Base-by-base conservation (phyloP, 2,329 filamentous ascomycete genomes). In the Aspergillus sp. region DNA sequence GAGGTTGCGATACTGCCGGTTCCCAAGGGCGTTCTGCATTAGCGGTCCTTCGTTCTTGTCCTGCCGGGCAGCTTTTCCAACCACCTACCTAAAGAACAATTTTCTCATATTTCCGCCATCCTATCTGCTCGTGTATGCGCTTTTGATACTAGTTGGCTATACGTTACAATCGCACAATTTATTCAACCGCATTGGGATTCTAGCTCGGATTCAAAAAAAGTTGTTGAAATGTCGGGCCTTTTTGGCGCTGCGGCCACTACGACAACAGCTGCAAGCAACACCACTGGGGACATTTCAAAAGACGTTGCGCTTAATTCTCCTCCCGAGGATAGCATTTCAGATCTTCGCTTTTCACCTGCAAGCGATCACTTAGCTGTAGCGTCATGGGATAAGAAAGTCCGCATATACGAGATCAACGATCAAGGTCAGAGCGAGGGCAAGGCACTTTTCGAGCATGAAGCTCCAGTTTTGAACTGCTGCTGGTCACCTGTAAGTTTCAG, bases 331-430 rank as follows among this genome's bases (percentile, higher is more conserved):
- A 90, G 89, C 75, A 89, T 98, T 69, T 93, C 93, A 36, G 91
- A 92, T 71, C 83, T 99, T 59, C 81, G 86, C 48, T 99, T 97
- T 79, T 93, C 89, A 13, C 86, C 89, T 1, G 81, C 81, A 53
- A 83, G 78, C 64, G 91, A 98, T 68, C 89, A 96, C 72, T 82
- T 99, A 17, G 92, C 93, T 22, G 90, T 97, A 36, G 81, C 91
- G 48, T 96, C 91, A 67, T 99, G 95, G 95, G 95, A 99, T 78
- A 96, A 96, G 80, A 96, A 96, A 75, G 91, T 98, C 62, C 89
- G 93, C 70, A 93, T 99, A 72, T 99, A 98, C 78, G 91, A 98
- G 75, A 91, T 98, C 71, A 86, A 88, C 63, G 78, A 77, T 56
- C 86, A 86, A 64, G 91, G 92, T 43, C 85, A 89, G 71, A 93